Evolutionary conservation across 371 early-diverging fungal species (phyloP), one percentile per base, ranked within the genome.

Genomic region (Syncephalastrum racemosum): DNA sequence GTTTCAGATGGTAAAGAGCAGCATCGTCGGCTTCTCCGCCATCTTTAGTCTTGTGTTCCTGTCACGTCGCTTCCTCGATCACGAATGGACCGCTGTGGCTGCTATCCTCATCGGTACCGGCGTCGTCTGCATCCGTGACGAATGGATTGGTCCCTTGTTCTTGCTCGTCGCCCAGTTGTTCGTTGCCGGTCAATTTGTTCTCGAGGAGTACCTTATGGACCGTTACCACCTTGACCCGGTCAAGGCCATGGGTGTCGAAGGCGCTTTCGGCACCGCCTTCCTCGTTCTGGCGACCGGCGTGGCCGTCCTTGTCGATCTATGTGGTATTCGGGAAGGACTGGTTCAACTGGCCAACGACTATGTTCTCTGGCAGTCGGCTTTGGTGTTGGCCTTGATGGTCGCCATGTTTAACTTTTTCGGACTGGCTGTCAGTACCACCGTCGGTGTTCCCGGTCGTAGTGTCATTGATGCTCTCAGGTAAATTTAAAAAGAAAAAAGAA

Each of bases 131-230:
- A 53, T 59, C 41, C 59, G 53, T 40, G 59, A 59, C 43, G 62
- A 60, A 13, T 72, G 70, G 65, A 40, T 59, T 13, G 77, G 77
- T 4, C 69, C 73, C 6, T 46, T 66, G 19, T 63, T 58, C 19
- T 56, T 77, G 15, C 47, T 73, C 13, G 63, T 68, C 15, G 68
- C 71, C 4, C 77, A 77, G 47, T 44, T 77, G 3, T 77, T 77
- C 59, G 73, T 73, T 1, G 73, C 73, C 4, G 59, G 63, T 23
- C 77, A 77, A 44, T 77, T 73, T 54, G 71, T 73, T 22, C 50
- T 77, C 45, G 77, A 77, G 53, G 77, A 77, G 46, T 73, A 68
- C 45, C 53, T 77, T 54, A 77, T 77, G 77, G 73, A 77, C 42
- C 64, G 71, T 15, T 69, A 60, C 47, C 69, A 68, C 14, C 58